Evolutionary conservation across 192 early-diverging fungal genomes (phyloP), one percentile per base, ranked within the genome.

Genomic region (Backusella australiensis): DNA sequence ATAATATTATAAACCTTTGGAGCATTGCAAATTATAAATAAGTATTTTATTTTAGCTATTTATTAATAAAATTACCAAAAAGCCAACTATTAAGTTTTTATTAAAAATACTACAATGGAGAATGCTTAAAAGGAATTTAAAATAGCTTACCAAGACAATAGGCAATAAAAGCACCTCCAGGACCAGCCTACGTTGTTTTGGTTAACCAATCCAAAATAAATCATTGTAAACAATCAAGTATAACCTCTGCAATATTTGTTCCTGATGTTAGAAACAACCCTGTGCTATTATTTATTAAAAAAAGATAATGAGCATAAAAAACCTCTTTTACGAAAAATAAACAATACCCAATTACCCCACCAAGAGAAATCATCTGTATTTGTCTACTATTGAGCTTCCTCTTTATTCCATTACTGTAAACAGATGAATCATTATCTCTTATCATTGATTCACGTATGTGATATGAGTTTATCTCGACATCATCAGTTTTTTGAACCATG

Each of bases 181-280:
- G 93, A 3, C 94, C 94, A 19, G 92, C 93, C 71, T 78, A 67
- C 23, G 8, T 34, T 34, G 14, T 44, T 44, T 44, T 17, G 63
- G 39, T 34, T 41, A 26, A 69, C 56, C 19, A 21, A 56, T 52
- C 56, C 4, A 34, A 6, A 3, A 11, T 9, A 11, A 32, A 15
- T n/a, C n/a, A 36, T 44, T 49, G 34, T 56, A 21, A 23, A 23
- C 7, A 56, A 56, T 11, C 21, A 56, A 56, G 53, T 26, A 56
- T 38, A 73, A 73, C 77, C 0, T 77, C 49, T 6, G 90, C 87
- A 17, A 96, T 85, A 8, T 88, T 90, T 12, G 79, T 79, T 69
- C 90, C 93, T 77, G 86, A 86, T 49, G 91, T 93, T 68, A 93
- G 82, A 80, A 93, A 93, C 14, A 94, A 76, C 63, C 92, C 93